Evolutionary conservation across 768 basidiomycete species (phyloP).

Genomic region (Leucosporidium creatinivorum): DNA sequence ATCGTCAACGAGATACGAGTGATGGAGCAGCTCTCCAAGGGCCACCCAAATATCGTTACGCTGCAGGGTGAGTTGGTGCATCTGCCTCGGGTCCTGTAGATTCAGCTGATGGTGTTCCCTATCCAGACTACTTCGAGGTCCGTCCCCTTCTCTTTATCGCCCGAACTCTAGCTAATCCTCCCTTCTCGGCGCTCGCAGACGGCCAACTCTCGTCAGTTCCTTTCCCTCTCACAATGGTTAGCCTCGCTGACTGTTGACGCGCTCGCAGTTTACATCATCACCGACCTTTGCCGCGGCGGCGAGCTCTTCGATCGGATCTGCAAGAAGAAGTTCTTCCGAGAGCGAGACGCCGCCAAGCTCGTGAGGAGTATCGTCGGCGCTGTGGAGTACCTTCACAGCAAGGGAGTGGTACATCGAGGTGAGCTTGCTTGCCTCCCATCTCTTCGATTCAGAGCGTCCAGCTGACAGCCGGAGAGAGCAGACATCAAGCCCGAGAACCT

Average conservation of each 20-base stretch:
- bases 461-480: slow-evolving; percentile 34
- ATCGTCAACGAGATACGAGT: slow-evolving; percentile 94
- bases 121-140: slow-evolving; percentile 88
- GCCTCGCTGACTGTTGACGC: background rate
- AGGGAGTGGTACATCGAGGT: slow-evolving; percentile 78
- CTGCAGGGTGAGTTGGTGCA: slow-evolving; percentile 44
- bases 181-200: slow-evolving; percentile 1
- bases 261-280: slow-evolving; percentile 60
- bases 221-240: background rate
- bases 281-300: slow-evolving; percentile 78
- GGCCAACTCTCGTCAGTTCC: slow-evolving; percentile 13
- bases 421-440: too few species aligned
- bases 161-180: slow-evolving; percentile 25
- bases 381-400: slow-evolving; percentile 81
- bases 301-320: slow-evolving; percentile 97
- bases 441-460: slow-evolving; percentile 42
- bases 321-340: slow-evolving; percentile 82
- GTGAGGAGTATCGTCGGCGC: slow-evolving; percentile 76
- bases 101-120: too few species aligned
- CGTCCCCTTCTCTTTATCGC: slow-evolving; percentile 30
- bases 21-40: slow-evolving; percentile 82
- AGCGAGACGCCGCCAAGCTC: slow-evolving; percentile 80
- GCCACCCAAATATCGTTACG: slow-evolving; percentile 80
- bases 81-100: too few species aligned
- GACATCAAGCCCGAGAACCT: slow-evolving; percentile 97